Conservation (phyloP, 768 basidiomycete species). For the Suillus discolor region DNA sequence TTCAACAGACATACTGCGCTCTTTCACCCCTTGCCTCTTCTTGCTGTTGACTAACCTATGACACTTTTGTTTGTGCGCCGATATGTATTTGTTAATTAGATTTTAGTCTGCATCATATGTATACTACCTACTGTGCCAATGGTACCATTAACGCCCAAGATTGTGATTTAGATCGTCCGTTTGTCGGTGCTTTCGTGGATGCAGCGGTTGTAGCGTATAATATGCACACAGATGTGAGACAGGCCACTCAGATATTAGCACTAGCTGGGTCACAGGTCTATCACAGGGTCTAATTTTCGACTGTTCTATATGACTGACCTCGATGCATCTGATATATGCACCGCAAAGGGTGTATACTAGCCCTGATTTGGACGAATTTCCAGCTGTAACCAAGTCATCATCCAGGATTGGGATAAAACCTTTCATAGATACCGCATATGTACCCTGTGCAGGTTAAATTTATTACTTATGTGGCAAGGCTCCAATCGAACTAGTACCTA, state of each 20-base stretch:
- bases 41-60: not conserved
- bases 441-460: no score
- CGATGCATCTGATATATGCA: no score
- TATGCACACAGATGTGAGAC: not conserved
- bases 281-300: no score
- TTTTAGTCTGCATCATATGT: not conserved
- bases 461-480: no score
- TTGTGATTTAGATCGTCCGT: not conserved
- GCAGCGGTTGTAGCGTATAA: not conserved
- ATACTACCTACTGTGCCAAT: not conserved
- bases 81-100: not conserved
- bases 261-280: no score
- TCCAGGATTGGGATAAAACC: no score
- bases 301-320: no score
- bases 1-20: constrained; percentile 1
- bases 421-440: no score
- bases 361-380: no score
- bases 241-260: not conserved
- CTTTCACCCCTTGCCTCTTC: not conserved
- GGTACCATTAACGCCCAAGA: not conserved
- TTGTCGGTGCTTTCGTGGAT: not conserved
- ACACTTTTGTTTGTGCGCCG: not conserved
- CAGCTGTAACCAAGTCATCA: no score
- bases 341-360: no score
- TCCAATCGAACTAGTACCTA: no score